Evolutionary conservation across 345 rosid species (phyloP).

Genomic region (Bruguiera sexangula): DNA sequence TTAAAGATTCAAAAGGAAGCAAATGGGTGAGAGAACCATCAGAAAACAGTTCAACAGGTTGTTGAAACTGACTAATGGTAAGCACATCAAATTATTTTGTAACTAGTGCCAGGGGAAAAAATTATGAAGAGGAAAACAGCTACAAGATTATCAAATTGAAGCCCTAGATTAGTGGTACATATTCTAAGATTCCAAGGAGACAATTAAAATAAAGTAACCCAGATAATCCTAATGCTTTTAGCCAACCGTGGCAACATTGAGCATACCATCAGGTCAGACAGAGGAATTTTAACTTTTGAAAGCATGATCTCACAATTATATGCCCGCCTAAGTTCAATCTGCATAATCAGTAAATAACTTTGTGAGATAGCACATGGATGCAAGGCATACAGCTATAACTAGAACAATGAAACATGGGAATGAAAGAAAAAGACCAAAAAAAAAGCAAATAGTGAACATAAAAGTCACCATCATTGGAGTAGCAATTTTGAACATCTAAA

Average conservation of each 20-base stretch:
- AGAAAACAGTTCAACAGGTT: slow-evolving; percentile 4
- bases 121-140: background rate
- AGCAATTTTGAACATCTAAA: background rate
- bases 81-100: slow-evolving; percentile 5
- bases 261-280: slow-evolving; percentile 72
- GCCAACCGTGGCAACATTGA: slow-evolving; percentile 10
- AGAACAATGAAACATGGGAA: background rate
- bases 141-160: background rate
- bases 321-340: slow-evolving; percentile 82
- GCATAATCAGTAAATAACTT: slow-evolving; percentile 36
- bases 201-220: background rate
- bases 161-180: background rate
- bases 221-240: background rate
- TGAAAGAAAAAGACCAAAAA: background rate
- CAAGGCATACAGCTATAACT: background rate
- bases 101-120: background rate
- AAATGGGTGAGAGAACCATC: slow-evolving; percentile 16
- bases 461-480: background rate
- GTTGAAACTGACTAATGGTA: background rate
- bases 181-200: background rate
- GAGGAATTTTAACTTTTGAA: slow-evolving; percentile 73
- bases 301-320: slow-evolving; percentile 89
- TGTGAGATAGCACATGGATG: slow-evolving; percentile 22
- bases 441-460: background rate
- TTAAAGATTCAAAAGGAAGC: slow-evolving; percentile 22